Evolutionary conservation across 352 stramenopile genomes (phyloP).

Genomic region (Plasmopara viticola): DNA sequence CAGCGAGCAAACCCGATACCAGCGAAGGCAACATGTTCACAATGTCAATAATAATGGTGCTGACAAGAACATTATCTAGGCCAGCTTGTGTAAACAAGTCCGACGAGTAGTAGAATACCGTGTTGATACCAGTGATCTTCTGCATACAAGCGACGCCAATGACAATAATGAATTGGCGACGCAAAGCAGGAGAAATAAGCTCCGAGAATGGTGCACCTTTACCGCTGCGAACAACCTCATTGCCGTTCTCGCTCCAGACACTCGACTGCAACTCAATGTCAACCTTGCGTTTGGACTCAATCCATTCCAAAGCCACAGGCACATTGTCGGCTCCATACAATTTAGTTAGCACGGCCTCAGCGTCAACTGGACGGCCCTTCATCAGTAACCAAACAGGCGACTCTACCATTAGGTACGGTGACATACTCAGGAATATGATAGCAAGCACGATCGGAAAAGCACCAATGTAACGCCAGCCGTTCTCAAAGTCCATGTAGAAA

Average conservation of each 20-base stretch:
- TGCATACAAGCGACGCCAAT: constrained; percentile 29
- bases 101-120: constrained; percentile 51
- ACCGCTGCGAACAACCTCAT: constrained; percentile 25
- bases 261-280: constrained; percentile 29
- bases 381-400: constrained; percentile 43
- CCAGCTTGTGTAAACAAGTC: constrained; percentile 32
- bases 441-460: constrained; percentile 50
- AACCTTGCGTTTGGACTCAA: constrained; percentile 31
- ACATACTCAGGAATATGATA: constrained; percentile 34
- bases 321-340: constrained; percentile 38
- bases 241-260: constrained; percentile 21
- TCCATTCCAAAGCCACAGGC: constrained; percentile 29
- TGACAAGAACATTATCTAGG: constrained; percentile 27
- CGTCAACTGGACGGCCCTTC: constrained; percentile 27
- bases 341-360: constrained; percentile 26
- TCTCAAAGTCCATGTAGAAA: constrained; percentile 47
- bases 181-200: constrained; percentile 20
- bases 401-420: constrained; percentile 45
- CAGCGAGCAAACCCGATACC: constrained; percentile 23
- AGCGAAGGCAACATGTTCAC: constrained; percentile 35
- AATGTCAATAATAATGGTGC: constrained; percentile 31
- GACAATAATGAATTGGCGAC: constrained; percentile 35
- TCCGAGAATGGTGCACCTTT: constrained; percentile 27
- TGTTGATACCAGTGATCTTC: constrained; percentile 53
- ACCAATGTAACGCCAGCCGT: constrained; percentile 54